Evolutionary conservation across 192 early-diverging fungal species (phyloP), one percentile per base, ranked within the genome.

Genomic region (Backusella australiensis): DNA sequence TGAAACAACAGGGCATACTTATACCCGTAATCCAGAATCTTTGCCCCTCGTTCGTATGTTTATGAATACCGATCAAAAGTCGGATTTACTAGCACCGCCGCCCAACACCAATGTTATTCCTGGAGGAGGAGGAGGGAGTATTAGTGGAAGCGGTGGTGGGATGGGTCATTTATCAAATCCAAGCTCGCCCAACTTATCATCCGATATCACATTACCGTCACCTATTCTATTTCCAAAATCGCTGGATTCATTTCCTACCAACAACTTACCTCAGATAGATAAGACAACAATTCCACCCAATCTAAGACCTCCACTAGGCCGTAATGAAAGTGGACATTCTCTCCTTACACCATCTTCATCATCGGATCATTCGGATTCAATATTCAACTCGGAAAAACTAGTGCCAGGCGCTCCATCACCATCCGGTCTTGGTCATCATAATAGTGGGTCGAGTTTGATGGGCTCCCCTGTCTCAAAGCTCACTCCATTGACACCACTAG

Each of bases 21-120:
- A 76, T 71, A 65, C 69, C 34, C 75, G 78, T 11, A 74, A 77
- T 67, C 77, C 72, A 19, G 73, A 80, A 44, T 74, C 80, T 14
- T 67, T 72, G 36, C 82, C 82, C 1, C 78, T 83, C 5, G 75
- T 79, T 4, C 75, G 82, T 1, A 23, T 83, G 34, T 83, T 83
- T 74, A 71, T 65, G 52, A 76, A 69, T 34, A 41, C 32, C 5
- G 38, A 71, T 19, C 70, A 71, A 49, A 71, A 49, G 2, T 36
- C 70, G 6, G 70, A 63, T 29, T 63, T 63, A 63, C 23, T 63
- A 63, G 56, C 56, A 29, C 56, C 23, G 26, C 23, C 26, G 12
- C 56, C 9, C 12, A 63, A 63, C 12, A 63, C 56, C 19, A 63
- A 63, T 29, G 14, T 63, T 26, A 29, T 26, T 63, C 2, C 26